Evolutionary conservation across 192 early-diverging fungal genomes (phyloP).

Genomic region (Polychytrium aggregatum): DNA sequence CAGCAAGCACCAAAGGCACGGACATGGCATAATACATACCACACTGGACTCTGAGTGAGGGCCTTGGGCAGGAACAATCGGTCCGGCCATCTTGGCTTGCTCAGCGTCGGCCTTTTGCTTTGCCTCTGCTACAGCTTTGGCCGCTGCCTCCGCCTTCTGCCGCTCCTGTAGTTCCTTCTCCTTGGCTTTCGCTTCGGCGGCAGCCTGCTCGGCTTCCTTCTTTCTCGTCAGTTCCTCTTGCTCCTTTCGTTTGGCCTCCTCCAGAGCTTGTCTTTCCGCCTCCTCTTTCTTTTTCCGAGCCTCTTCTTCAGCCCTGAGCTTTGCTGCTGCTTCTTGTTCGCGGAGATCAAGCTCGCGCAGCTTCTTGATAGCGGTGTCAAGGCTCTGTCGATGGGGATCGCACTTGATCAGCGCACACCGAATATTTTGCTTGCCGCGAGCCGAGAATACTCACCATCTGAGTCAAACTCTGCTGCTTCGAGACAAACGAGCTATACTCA

Average conservation of each 20-base stretch:
- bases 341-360: not conserved
- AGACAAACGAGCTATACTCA: no score
- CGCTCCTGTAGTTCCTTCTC: constrained; percentile 2
- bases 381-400: no score
- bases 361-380: not conserved
- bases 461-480: no score
- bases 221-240: constrained; percentile 3
- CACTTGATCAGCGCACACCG: no score
- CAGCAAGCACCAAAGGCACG: not conserved
- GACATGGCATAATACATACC: not conserved
- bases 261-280: not conserved
- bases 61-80: not conserved
- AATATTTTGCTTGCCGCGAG: no score
- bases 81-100: not conserved
- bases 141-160: constrained; percentile 2
- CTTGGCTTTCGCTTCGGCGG: constrained; percentile 9
- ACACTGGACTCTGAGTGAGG: constrained; percentile 1
- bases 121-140: constrained; percentile 3
- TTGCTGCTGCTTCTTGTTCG: not conserved
- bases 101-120: not conserved
- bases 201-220: constrained; percentile 7
- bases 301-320: not conserved
- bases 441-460: no score
- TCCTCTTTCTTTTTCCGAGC: not conserved
- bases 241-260: constrained; percentile 2